These are phyloP conservation scores for Silene noctiflora DNA, from an alignment of 179 eudicot genomes.

Conservation along the genomic window DNA sequence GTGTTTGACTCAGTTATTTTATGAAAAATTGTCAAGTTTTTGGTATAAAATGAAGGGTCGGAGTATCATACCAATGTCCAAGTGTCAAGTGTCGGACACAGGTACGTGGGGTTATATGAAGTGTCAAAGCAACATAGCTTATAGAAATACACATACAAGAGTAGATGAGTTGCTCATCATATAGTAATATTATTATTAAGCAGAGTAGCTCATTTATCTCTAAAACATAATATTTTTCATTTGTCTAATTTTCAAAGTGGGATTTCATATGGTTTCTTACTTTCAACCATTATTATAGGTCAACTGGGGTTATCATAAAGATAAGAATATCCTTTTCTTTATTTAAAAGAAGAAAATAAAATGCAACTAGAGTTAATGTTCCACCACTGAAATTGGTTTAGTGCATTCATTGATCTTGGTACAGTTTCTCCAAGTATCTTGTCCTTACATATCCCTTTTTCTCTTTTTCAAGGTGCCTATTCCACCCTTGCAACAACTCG, in stretches of 20 bases:
- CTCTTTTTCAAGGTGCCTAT: conserved; percentile 22
- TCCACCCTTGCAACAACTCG: conserved; percentile 27
- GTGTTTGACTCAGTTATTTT: too few relatives aligned
- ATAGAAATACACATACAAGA: too few relatives aligned
- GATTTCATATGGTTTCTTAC: not conserved
- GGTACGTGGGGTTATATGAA: too few relatives aligned
- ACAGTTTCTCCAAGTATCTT: conserved; percentile 21
- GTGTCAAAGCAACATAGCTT: too few relatives aligned
- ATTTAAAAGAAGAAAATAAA: not conserved
- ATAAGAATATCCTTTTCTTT: not conserved
- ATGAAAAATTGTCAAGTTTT: too few relatives aligned
- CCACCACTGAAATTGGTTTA: conserved; percentile 10
- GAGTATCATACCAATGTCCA: too few relatives aligned
- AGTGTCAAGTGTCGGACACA: too few relatives aligned
- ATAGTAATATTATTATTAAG: too few relatives aligned
- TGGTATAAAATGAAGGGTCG: too few relatives aligned
- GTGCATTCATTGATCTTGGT: conserved; percentile 12
- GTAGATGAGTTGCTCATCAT: too few relatives aligned
- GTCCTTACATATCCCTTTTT: conserved; percentile 15
- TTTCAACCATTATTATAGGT: not conserved
- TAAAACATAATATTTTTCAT: too few relatives aligned
- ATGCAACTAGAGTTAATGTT: not conserved
- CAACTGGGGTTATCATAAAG: not conserved
- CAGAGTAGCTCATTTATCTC: too few relatives aligned
- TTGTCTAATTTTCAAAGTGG: not conserved